Evolutionary conservation across 495 filamentous ascomycete species (phyloP), one percentile per base, ranked within the genome.

Genomic region (Cercophora samala): DNA sequence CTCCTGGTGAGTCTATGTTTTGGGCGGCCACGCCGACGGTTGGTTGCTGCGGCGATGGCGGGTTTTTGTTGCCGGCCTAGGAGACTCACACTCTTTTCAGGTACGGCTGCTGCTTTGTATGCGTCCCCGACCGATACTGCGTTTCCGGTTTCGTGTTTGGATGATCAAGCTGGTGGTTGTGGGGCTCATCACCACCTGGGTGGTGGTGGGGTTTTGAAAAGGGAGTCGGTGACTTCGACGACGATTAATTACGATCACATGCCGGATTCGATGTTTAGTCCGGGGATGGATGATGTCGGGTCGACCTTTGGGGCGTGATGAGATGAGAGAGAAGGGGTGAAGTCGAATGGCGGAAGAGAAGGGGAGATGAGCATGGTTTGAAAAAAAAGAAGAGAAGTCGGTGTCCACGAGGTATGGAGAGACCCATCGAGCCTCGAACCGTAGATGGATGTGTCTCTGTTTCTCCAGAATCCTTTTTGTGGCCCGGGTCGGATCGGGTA

Each of bases 171-270:
- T 68, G 71, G 3, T 13, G 37, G 37, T n/a, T n/a, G n/a, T 46
- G 73, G 3, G 8, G 37, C 5, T 8, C 26, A 6, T 46, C 6
- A 11, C 13, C 37, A 46, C 15, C 70, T 69, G 8, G 25, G 13
- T 17, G 26, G 26, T 29, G 26, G 26, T 4, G 26, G 26, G 8
- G 4, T 29, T 4, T 15, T 72, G 19, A 77, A 74, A 64, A 53
- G 61, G 13, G 71, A 73, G 51, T 64, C 74, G 13, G n/a, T n/a
- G n/a, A n/a, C n/a, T n/a, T 1, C 26, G 26, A 29, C 26, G 26
- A 66, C 60, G 11, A 69, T 73, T 46, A 75, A 73, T 64, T 74
- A 73, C 51, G 70, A 76, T 62, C 69, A 73, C 46, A 73, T 76
- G 73, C 69, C 75, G 18, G 74, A 78, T 58, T 62, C 58, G 23